Conservation (phyloP, 208 protist genomes). For the Trypanosoma vivax region DNA sequence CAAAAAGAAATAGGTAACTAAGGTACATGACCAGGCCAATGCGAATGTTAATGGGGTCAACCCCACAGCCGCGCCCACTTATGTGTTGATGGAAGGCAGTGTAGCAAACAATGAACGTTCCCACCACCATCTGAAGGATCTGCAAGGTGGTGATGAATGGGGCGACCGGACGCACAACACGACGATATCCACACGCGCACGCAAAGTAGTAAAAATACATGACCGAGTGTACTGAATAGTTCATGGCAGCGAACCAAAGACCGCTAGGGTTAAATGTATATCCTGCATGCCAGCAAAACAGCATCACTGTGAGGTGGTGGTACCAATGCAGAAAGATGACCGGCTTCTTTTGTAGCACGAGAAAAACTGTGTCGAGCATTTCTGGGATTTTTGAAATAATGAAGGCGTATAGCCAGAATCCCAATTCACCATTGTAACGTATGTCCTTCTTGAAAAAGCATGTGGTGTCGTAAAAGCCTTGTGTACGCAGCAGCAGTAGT, state of each 20-base stretch:
- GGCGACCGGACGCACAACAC: slow-evolving; percentile 64
- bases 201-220: slow-evolving; percentile 95
- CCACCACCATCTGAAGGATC: slow-evolving; percentile 91
- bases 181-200: slow-evolving; percentile 46
- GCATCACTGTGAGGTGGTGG: slow-evolving; percentile 90
- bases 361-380: slow-evolving; percentile 80
- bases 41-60: slow-evolving; percentile 48
- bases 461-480: slow-evolving; percentile 41
- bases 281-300: slow-evolving; percentile 91
- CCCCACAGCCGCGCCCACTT: slow-evolving; percentile 44
- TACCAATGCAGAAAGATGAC: slow-evolving; percentile 90
- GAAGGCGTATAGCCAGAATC: slow-evolving; percentile 63
- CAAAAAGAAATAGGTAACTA: slow-evolving; percentile 90
- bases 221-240: slow-evolving; percentile 91
- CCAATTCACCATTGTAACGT: slow-evolving; percentile 51
- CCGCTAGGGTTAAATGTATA: slow-evolving; percentile 35
- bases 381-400: slow-evolving; percentile 82
- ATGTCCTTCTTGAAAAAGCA: slow-evolving; percentile 47
- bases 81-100: slow-evolving; percentile 51
- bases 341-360: slow-evolving; percentile 81
- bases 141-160: slow-evolving; percentile 83
- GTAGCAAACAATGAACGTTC: slow-evolving; percentile 25
- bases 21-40: slow-evolving; percentile 85
- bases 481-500: slow-evolving; percentile 54
- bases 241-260: slow-evolving; percentile 88